Base-by-base conservation (phyloP, 2,329 filamentous ascomycete genomes). In the Colletotrichum australisinense region DNA sequence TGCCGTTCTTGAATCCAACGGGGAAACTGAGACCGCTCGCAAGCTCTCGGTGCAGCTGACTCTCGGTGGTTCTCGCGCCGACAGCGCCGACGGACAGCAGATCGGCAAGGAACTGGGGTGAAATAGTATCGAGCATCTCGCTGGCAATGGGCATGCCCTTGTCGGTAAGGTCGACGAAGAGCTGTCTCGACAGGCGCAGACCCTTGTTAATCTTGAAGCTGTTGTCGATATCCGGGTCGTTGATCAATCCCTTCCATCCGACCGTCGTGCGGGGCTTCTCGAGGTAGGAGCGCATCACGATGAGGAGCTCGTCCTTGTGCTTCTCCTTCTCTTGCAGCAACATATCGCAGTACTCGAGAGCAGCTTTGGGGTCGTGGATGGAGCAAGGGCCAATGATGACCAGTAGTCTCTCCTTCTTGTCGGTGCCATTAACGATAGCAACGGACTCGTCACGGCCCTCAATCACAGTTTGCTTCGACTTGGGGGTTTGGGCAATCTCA, bases 151-250 rank as follows among this genome's bases (percentile, higher is more conserved):
- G 97, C 94, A 99, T 97, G 80, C 97, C 97, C 86, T 92, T 93
- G 82, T 91, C 88, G 0, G 96, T 98, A 78, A 99, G 87, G 82
- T 98, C 95, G 75, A 97, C 93, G 84, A 98, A 98, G 81, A 99
- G 89, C 84, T 98, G 93, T 77, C 97, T 90, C 69, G 95, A 94
- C 68, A 95, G 88, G 63, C 94, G 92, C 80, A 99, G 85, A 24
- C 97, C 97, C 88, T 98, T 98, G 89, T 98, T 98, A 87, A 99
- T 98, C 86, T 98, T 92, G 93, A 98, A 98, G 84, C 93, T 97
- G 83, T 98, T 96, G 84, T 98, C 95, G 81, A 99, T 97, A 80
- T 98, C 96, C 2, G 97, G 97, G 84, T 99, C 97, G 83, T 99
- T 98, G 87, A 99, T 97, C 78, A 99, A 87, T 63, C 97, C 97